Percentiles rank a stretch among this genome's conserved stretches.
phyloP scores from a whole-genome alignment of 805 yeast species.

The Wickerhamiella musiphila region DNA sequence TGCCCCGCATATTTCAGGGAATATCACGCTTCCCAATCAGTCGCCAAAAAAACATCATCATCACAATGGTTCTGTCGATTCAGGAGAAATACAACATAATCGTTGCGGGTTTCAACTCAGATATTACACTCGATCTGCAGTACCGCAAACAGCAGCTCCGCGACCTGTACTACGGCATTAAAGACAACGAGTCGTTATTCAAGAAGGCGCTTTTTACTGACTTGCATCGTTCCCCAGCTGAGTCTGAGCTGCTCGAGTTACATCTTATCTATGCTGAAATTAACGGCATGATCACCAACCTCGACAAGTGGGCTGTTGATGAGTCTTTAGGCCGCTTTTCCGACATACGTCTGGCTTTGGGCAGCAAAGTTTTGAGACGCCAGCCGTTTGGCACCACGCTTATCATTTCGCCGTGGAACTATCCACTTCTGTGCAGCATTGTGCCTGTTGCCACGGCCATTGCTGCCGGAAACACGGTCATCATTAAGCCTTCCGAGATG shows the following conservation, averaged over 20 bases:
- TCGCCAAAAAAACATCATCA: no score
- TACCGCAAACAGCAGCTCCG: slow-evolving; percentile 46
- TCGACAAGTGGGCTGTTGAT: slow-evolving; percentile 46
- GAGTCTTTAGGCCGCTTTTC: slow-evolving; percentile 17
- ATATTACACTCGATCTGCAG: slow-evolving; percentile 34
- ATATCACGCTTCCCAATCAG: no score
- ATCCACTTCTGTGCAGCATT: slow-evolving; percentile 48
- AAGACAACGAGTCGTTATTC: slow-evolving; percentile 39
- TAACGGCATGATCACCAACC: slow-evolving; percentile 36
- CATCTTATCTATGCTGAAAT: slow-evolving; percentile 36
- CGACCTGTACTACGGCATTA: slow-evolving; percentile 44
- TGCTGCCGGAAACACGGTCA: slow-evolving; percentile 71
- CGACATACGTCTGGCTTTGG: slow-evolving; percentile 13
- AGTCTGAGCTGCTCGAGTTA: slow-evolving; percentile 45
- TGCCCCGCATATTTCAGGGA: no score
- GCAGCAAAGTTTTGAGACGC: slow-evolving; percentile 10
- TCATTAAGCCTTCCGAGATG: slow-evolving; percentile 58
- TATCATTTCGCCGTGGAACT: slow-evolving; percentile 66
- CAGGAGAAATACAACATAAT: slow-evolving; percentile 12
- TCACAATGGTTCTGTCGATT: no score
- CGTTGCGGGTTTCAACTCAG: slow-evolving; percentile 26
- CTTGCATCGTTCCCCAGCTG: slow-evolving; percentile 45
- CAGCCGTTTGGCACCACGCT: slow-evolving; percentile 45
- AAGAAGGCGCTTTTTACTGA: slow-evolving; percentile 45
- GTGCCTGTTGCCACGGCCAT: slow-evolving; percentile 62